These are phyloP conservation scores for Epichloe hybrida DNA, from an alignment of 2,329 filamentous ascomycete genomes.

Conservation along the genomic window DNA sequence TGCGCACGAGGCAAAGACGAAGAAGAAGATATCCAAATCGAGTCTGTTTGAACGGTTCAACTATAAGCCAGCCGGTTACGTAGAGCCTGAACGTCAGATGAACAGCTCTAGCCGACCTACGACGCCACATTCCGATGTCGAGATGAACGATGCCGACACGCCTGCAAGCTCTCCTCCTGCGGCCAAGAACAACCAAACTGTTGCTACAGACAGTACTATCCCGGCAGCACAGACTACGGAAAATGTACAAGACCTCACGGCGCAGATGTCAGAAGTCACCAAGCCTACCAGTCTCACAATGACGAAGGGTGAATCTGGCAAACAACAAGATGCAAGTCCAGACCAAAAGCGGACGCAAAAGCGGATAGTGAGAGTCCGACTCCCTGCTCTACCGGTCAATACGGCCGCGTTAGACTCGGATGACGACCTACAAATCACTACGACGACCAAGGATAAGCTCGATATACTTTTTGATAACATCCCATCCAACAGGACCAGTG, in stretches of 20 bases:
- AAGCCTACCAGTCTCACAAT: neutral
- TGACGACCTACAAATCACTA: constrained; percentile 52
- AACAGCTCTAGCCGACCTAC: constrained; percentile 43
- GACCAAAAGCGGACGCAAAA: constrained; percentile 21
- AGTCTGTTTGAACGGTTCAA: constrained; percentile 78
- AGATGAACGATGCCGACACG: constrained; percentile 41
- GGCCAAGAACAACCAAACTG: constrained; percentile 17
- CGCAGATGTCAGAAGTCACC: neutral
- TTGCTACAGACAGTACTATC: neutral
- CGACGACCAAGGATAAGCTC: constrained; percentile 35
- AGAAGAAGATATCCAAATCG: constrained; percentile 77
- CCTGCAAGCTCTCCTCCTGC: constrained; percentile 57
- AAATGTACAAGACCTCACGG: neutral
- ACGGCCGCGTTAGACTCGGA: constrained; percentile 30
- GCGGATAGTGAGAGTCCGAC: constrained; percentile 37
- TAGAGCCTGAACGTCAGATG: constrained; percentile 6
- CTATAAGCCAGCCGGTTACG: constrained; percentile 36
- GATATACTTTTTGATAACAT: constrained; percentile 57
- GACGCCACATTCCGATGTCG: constrained; percentile 38
- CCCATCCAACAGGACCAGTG: constrained; percentile 48
- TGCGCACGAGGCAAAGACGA: constrained; percentile 76
- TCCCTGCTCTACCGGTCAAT: constrained; percentile 29
- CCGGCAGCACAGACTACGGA: neutral
- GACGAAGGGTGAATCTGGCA: constrained; percentile 34
- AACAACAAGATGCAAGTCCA: constrained; percentile 40